phyloP scores from a whole-genome alignment of 1,284 basidiomycete genomes.

The Volvariella surrecta region DNA sequence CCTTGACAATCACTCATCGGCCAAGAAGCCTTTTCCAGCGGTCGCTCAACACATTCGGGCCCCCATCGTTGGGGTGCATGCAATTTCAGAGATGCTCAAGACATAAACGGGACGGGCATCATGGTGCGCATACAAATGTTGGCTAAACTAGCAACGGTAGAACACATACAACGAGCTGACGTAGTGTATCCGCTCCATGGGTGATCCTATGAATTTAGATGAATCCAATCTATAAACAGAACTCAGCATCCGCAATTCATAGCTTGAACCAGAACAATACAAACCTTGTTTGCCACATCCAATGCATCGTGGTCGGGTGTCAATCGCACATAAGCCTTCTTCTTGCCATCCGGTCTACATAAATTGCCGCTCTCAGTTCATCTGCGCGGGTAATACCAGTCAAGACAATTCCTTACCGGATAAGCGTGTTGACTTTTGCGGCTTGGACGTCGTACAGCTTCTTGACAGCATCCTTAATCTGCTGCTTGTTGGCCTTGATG shows the following conservation, averaged over 20 bases:
- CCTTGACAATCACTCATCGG: no score
- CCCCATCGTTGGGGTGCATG: no score
- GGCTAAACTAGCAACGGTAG: no score
- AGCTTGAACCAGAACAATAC: slow-evolving; percentile 16
- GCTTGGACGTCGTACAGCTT: slow-evolving; percentile 98
- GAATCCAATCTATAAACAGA: slow-evolving; percentile 60
- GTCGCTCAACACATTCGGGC: no score
- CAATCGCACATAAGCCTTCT: slow-evolving; percentile 98
- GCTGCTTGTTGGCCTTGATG: slow-evolving; percentile 92
- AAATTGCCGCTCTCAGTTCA: background rate
- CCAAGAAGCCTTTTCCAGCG: no score
- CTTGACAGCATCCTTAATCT: slow-evolving; percentile 99
- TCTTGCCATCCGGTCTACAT: slow-evolving; percentile 90
- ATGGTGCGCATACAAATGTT: no score
- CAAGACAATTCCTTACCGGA: slow-evolving; percentile 57
- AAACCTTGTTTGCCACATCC: slow-evolving; percentile 98
- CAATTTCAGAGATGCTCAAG: no score
- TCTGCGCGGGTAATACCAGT: background rate
- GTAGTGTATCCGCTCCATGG: no score
- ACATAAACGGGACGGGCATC: no score
- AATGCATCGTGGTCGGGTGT: slow-evolving; percentile 95
- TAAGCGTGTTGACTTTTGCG: slow-evolving; percentile 96
- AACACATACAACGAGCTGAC: no score
- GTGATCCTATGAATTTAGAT: slow-evolving; percentile 45
- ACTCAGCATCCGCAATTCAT: slow-evolving; percentile 5